A percentile compares a stretch with the other conserved stretches of the same genome.
These are phyloP conservation scores for Endocarpon pusillum DNA, from an alignment of 495 filamentous ascomycete species.

Conservation along the genomic window DNA sequence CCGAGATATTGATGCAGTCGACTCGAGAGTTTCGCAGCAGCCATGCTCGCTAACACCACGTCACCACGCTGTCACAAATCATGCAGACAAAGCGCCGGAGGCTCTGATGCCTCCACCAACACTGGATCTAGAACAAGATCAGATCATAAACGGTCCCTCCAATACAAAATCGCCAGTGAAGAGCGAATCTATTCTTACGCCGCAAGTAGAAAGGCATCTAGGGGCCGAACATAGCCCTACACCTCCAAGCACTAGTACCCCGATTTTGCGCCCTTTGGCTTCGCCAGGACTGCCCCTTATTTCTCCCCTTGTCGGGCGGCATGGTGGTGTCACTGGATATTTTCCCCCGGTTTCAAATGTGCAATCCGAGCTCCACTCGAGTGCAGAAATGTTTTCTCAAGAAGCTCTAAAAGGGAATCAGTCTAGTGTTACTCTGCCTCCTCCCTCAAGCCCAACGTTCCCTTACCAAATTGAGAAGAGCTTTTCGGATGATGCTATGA, in stretches of 20 bases:
- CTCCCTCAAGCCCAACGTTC: no score
- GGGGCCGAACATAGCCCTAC: slow-evolving; percentile 1
- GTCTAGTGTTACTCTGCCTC: no score
- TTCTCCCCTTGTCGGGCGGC: slow-evolving; percentile 24
- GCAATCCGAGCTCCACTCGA: slow-evolving; percentile 4
- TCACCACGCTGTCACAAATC: no score
- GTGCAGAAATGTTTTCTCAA: slow-evolving; percentile 8
- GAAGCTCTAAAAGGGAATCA: slow-evolving; percentile 6
- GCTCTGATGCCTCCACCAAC: slow-evolving; percentile 2
- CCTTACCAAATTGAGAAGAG: no score
- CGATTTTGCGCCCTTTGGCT: slow-evolving; percentile 27
- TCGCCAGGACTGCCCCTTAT: slow-evolving; percentile 29
- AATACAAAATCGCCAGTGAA: no score
- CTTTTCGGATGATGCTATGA: no score
- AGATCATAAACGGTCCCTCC: no score
- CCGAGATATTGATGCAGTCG: slow-evolving; percentile 8
- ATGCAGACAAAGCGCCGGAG: slow-evolving; percentile 5
- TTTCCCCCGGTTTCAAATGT: slow-evolving; percentile 12
- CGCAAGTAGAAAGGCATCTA: not conserved
- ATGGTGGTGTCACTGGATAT: slow-evolving; percentile 15
- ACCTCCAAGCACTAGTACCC: slow-evolving; percentile 17
- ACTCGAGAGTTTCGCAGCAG: slow-evolving; percentile 7
- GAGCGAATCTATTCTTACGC: no score
- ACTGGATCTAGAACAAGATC: slow-evolving; percentile 4
- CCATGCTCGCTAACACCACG: slow-evolving; percentile 5